A percentile compares a stretch with the other conserved stretches of the same genome.
These are phyloP conservation scores for Pistacia integerrima DNA, from an alignment of 345 rosid genomes.

Conservation along the genomic window DNA sequence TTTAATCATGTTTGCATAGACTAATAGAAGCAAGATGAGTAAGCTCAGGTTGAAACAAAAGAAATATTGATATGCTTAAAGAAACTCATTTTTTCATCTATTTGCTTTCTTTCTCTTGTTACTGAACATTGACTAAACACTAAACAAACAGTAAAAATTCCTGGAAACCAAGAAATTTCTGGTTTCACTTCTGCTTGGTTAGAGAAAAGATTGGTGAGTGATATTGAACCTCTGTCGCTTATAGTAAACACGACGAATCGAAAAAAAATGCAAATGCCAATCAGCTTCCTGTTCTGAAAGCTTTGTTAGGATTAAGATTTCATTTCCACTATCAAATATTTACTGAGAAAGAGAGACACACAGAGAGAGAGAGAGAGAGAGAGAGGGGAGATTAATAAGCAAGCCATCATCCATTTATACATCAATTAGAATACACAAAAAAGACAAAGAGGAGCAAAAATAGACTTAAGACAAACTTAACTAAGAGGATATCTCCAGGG, in stretches of 20 bases:
- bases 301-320: too few relatives aligned
- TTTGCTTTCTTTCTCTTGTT: too few relatives aligned
- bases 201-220: not conserved
- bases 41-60: too few relatives aligned
- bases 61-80: too few relatives aligned
- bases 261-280: too few relatives aligned
- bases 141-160: too few relatives aligned
- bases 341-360: too few relatives aligned
- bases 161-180: too few relatives aligned
- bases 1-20: not conserved
- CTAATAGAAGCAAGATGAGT: not conserved
- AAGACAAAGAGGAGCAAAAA: conserved; percentile 10
- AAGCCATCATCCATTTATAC: conserved; percentile 48
- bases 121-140: too few relatives aligned
- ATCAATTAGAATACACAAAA: conserved; percentile 18
- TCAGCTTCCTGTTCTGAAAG: not conserved
- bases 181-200: not conserved
- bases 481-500: conserved; percentile 15
- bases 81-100: not conserved
- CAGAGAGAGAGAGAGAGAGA: not conserved
- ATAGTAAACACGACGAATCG: too few relatives aligned
- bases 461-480: conserved; percentile 25
- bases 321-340: too few relatives aligned
- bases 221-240: not conserved
- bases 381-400: conserved; percentile 27